phyloP scores from a whole-genome alignment of 2,329 filamentous ascomycete genomes.

The Sarocladium strictum region DNA sequence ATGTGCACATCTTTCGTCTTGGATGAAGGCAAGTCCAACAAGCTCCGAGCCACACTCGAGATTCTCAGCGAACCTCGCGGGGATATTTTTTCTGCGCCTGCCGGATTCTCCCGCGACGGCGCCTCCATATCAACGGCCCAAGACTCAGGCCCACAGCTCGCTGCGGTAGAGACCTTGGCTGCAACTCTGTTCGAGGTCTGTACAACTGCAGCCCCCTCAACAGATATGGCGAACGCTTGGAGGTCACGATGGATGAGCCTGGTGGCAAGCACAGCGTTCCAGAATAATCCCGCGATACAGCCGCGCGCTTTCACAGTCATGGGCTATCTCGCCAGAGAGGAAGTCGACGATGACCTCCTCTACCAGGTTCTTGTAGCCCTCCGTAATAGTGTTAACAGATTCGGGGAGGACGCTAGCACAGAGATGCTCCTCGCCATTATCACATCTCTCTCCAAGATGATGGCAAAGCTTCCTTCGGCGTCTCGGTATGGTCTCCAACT shows the following conservation, averaged over 20 bases:
- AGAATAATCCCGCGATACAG: slow-evolving; percentile 67
- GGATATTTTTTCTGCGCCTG: slow-evolving; percentile 49
- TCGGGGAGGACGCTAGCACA: slow-evolving; percentile 56
- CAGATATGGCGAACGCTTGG: slow-evolving; percentile 63
- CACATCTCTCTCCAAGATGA: slow-evolving; percentile 64
- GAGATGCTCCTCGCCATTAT: slow-evolving; percentile 66
- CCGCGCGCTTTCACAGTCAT: slow-evolving; percentile 65
- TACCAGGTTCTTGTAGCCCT: slow-evolving; percentile 66
- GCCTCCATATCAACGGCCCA: slow-evolving; percentile 48
- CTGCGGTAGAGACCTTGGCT: slow-evolving; percentile 56
- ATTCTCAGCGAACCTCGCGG: slow-evolving; percentile 53
- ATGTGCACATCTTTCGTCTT: slow-evolving; percentile 60
- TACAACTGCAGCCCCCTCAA: slow-evolving; percentile 54
- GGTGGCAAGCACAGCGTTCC: slow-evolving; percentile 66
- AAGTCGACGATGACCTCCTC: slow-evolving; percentile 65
- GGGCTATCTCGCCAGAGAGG: slow-evolving; percentile 64
- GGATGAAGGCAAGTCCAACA: slow-evolving; percentile 52
- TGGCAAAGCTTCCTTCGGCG: slow-evolving; percentile 59
- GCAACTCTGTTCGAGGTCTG: slow-evolving; percentile 59
- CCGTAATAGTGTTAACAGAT: slow-evolving; percentile 58
- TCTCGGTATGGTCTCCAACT: slow-evolving; percentile 64
- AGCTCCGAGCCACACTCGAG: slow-evolving; percentile 50
- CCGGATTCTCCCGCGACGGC: slow-evolving; percentile 42
- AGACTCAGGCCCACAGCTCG: slow-evolving; percentile 44
- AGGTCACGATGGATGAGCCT: slow-evolving; percentile 68